phyloP scores from a whole-genome alignment of 139 green algal genomes.

The Chlamydomonas urium region DNA sequence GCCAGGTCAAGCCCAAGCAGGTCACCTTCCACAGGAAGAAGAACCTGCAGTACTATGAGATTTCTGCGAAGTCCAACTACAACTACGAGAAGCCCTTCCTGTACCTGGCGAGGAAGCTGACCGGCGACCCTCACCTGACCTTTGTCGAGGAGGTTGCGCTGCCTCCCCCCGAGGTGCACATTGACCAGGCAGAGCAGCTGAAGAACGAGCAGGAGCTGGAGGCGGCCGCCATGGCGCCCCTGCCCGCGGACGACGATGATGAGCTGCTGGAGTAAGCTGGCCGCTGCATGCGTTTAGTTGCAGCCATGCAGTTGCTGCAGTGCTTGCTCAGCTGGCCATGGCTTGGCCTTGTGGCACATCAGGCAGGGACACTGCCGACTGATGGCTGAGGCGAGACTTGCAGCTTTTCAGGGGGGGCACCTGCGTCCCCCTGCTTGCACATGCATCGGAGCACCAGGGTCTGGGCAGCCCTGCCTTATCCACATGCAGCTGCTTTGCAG shows the following conservation, averaged over 20 bases:
- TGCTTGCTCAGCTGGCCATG: too few species aligned
- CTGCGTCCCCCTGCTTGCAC: too few species aligned
- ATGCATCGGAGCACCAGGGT: too few species aligned
- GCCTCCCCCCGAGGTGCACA: slow-evolving; percentile 89
- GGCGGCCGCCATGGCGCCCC: slow-evolving; percentile 47
- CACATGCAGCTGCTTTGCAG: too few species aligned
- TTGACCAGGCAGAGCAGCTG: slow-evolving; percentile 86
- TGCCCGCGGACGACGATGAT: slow-evolving; percentile 68
- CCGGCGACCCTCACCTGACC: slow-evolving; percentile 87
- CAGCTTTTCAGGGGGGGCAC: too few species aligned
- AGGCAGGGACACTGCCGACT: too few species aligned
- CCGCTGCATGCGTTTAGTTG: too few species aligned
- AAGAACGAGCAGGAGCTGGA: slow-evolving; percentile 63
- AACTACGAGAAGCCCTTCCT: slow-evolving; percentile 99
- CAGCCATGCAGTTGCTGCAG: too few species aligned
- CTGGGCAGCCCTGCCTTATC: too few species aligned
- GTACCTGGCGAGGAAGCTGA: slow-evolving; percentile 97
- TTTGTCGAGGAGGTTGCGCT: slow-evolving; percentile 95
- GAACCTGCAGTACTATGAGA: slow-evolving; percentile 99
- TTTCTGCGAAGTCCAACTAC: slow-evolving; percentile 99
- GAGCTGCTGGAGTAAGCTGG: slow-evolving; percentile 57
- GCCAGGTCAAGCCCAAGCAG: slow-evolving; percentile 99
- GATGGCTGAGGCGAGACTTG: too few species aligned
- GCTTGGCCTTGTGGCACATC: too few species aligned
- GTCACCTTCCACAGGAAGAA: slow-evolving; percentile 97